These are phyloP conservation scores for Chrysoporthe cubensis DNA, from an alignment of 2,329 filamentous ascomycete species.

Conservation along the genomic window DNA sequence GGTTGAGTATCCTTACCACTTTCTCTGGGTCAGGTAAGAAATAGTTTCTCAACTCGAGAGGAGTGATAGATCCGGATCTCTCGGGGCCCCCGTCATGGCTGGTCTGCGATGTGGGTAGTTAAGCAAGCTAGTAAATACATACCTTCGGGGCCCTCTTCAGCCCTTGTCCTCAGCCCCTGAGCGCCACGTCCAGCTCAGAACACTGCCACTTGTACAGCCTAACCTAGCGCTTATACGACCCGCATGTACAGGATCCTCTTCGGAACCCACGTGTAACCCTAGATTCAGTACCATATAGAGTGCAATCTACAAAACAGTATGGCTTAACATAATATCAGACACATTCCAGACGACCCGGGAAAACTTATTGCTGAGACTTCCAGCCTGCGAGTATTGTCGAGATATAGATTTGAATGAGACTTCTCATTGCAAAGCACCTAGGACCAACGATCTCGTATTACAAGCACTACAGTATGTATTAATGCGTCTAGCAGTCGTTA, in stretches of 20 bases:
- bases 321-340: background rate
- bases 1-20: background rate
- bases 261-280: too few relatives aligned
- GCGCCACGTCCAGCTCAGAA: background rate
- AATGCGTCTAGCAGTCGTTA: background rate
- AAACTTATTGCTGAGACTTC: background rate
- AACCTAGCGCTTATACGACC: background rate
- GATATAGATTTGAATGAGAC: background rate
- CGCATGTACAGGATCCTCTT: background rate
- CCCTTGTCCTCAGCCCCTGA: background rate
- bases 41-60: background rate
- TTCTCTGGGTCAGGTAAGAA: background rate
- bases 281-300: background rate
- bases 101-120: background rate
- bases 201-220: background rate
- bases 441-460: background rate
- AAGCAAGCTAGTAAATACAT: background rate
- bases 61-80: background rate
- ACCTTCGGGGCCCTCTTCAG: background rate
- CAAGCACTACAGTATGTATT: slow-evolving; percentile 6
- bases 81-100: background rate
- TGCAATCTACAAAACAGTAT: background rate
- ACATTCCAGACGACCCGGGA: background rate
- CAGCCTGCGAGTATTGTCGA: background rate
- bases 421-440: background rate